A percentile compares a stretch with the other conserved stretches of the same genome.
phyloP scores from a whole-genome alignment of 345 rosid species.

The Firmiana major region DNA sequence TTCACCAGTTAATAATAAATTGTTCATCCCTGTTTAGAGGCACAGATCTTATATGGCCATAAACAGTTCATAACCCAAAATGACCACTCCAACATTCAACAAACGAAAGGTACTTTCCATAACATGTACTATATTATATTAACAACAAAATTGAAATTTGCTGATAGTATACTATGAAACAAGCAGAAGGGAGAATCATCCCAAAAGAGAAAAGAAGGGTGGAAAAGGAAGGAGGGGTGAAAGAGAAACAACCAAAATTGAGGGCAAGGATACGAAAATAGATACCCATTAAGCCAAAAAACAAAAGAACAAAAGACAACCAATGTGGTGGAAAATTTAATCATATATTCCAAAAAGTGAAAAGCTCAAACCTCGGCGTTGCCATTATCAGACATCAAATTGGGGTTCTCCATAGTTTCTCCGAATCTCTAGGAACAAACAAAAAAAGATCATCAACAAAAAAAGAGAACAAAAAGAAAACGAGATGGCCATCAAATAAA shows the following conservation, averaged over 20 bases:
- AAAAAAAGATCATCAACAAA: neutral
- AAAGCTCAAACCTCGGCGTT: constrained; percentile 20
- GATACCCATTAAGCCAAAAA: neutral
- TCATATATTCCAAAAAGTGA: neutral
- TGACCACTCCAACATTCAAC: neutral
- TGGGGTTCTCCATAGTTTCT: constrained; percentile 32
- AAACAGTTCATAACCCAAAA: neutral
- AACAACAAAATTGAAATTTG: neutral
- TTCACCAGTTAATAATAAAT: neutral
- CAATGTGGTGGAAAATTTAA: neutral
- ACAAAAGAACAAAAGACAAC: neutral
- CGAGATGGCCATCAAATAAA: neutral
- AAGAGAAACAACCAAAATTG: neutral
- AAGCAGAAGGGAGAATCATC: neutral
- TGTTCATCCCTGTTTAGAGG: neutral
- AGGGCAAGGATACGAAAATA: neutral
- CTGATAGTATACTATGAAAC: neutral
- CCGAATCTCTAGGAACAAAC: constrained; percentile 27
- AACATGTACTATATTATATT: neutral
- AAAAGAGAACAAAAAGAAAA: neutral
- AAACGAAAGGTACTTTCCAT: neutral
- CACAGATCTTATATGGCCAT: neutral
- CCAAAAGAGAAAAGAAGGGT: neutral
- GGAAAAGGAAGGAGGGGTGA: neutral
- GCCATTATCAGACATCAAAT: constrained; percentile 21